phyloP scores from a whole-genome alignment of 768 basidiomycete genomes.

The Russula olivacea region DNA sequence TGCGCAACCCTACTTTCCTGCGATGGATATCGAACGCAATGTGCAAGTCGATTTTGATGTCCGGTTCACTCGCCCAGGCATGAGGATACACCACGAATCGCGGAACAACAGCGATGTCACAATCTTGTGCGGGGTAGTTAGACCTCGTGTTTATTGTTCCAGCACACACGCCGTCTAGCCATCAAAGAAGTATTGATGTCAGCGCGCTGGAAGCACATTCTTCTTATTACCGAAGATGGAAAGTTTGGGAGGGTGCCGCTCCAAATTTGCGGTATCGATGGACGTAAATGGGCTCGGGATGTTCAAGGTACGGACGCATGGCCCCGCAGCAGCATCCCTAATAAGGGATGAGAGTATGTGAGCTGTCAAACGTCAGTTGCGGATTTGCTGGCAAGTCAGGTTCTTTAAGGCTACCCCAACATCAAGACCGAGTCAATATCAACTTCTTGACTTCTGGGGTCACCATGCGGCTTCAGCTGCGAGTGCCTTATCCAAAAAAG shows the following conservation, averaged over 20 bases:
- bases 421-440: not conserved
- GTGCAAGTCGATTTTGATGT: slow-evolving; percentile 1
- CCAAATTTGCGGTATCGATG: not conserved
- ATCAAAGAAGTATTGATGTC: not conserved
- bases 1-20: slow-evolving; percentile 1
- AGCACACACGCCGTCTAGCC: slow-evolving; percentile 1
- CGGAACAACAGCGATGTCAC: not conserved
- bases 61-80: not conserved
- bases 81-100: not conserved
- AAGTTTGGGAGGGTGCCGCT: slow-evolving; percentile 3
- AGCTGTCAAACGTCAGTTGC: not conserved
- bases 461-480: not conserved
- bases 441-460: slow-evolving; percentile 8
- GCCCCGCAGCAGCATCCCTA: not conserved
- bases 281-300: not conserved
- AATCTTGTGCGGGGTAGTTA: not conserved
- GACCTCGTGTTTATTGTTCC: slow-evolving; percentile 10
- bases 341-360: not conserved
- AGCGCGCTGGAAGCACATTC: not conserved
- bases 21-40: not conserved
- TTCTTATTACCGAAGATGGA: slow-evolving; percentile 8
- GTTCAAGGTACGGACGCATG: not conserved
- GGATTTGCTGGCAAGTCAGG: slow-evolving; percentile 1
- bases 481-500: not conserved
- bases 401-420: not conserved